phyloP scores from a whole-genome alignment of 2,329 filamentous ascomycete genomes.

The Penicillium sp. region DNA sequence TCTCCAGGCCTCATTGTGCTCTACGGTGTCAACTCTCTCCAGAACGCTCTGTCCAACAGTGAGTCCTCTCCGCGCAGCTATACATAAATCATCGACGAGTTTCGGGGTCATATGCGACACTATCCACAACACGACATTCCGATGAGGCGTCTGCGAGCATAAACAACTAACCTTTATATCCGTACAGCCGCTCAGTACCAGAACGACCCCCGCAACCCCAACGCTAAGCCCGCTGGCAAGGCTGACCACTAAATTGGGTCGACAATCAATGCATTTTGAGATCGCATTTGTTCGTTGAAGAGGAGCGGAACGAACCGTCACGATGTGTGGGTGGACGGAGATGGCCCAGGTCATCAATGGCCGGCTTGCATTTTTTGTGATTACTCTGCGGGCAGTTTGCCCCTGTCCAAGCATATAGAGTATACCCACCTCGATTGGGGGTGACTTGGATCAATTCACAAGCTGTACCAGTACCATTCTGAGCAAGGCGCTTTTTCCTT shows the following conservation, averaged over 20 bases:
- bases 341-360: constrained; percentile 22
- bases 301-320: constrained; percentile 14
- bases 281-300: constrained; percentile 16
- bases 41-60: constrained; percentile 77
- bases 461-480: constrained; percentile 39
- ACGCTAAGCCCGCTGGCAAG: constrained; percentile 37
- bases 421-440: constrained; percentile 27
- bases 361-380: constrained; percentile 25
- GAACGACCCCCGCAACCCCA: constrained; percentile 86
- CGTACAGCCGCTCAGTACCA: constrained; percentile 82
- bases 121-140: background rate
- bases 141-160: constrained; percentile 7
- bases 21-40: constrained; percentile 86
- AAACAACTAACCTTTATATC: constrained; percentile 23
- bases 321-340: constrained; percentile 18
- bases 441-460: constrained; percentile 40
- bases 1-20: constrained; percentile 73
- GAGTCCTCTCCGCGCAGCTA: constrained; percentile 44
- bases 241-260: constrained; percentile 34
- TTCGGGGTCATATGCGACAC: background rate
- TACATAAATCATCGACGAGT: background rate
- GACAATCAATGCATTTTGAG: constrained; percentile 18
- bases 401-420: constrained; percentile 45
- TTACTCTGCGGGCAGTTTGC: constrained; percentile 31
- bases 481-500: background rate